Conservation (phyloP, 257 asterid genomes). For the Haberlea rhodopensis region DNA sequence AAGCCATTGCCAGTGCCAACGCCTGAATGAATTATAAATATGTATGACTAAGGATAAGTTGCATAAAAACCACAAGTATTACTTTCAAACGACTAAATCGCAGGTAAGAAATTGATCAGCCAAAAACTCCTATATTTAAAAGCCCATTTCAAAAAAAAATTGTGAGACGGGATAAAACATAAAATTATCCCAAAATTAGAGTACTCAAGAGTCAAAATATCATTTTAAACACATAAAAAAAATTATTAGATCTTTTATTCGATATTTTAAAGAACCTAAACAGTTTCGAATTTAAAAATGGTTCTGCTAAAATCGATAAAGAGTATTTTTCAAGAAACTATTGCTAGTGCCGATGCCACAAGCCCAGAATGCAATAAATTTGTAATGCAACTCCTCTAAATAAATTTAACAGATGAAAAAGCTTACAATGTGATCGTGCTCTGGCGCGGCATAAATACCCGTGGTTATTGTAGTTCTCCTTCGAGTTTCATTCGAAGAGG, state of each 20-base stretch:
- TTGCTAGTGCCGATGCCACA: not conserved
- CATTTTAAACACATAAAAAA: too few relatives aligned
- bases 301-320: not conserved
- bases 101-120: too few relatives aligned
- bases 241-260: too few relatives aligned
- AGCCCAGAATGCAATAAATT: too few relatives aligned
- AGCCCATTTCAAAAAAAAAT: too few relatives aligned
- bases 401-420: not conserved
- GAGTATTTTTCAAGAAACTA: not conserved
- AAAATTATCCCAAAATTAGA: too few relatives aligned
- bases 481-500: constrained; percentile 52
- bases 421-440: constrained; percentile 78
- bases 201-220: too few relatives aligned
- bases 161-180: too few relatives aligned
- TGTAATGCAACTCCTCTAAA: not conserved
- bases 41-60: not conserved
- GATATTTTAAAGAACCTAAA: too few relatives aligned
- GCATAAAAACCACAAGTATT: not conserved
- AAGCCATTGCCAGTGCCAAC: constrained; percentile 84
- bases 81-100: too few relatives aligned
- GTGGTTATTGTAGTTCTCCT: constrained; percentile 70
- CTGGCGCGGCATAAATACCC: constrained; percentile 87
- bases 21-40: constrained; percentile 42
- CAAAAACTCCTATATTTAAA: too few relatives aligned
- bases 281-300: too few relatives aligned